Evolutionary conservation across 257 asterid genomes (phyloP), one percentile per base, ranked within the genome.

Genomic region (Parsonsia alboflavescens): DNA sequence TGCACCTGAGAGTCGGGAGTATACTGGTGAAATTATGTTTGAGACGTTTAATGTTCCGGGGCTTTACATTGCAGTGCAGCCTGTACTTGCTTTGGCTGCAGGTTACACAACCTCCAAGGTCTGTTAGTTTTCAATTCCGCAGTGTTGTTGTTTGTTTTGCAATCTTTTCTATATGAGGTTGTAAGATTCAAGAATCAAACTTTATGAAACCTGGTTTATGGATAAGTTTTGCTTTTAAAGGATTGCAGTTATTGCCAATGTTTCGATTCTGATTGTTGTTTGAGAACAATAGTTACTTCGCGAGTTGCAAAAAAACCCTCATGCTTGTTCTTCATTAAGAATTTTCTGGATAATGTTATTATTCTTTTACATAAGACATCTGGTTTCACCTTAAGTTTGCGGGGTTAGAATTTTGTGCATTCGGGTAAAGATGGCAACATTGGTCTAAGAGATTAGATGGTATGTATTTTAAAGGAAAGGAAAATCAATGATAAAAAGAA

Each of bases 81-180:
- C 99, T 6, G 98, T 94, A 75, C 98, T 94, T 67, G 99, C 99
- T 77, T 78, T 94, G 84, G 99, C 99, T 63, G 99, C 99, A 79
- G 99, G 99, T 8, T 94, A 90, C 85, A 92, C 97, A 44, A 80
- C 97, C 64, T 87, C 97, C 70, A 94, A 94, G 98, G 99, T 93
- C 78, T 75, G 92, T 94, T 79, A 73, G 91, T 73, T 57, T 66
- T 76, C 66, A 36, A 26, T 49, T 19, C 19, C 74, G 49, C 28
- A 52, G 36, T 56, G 65, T 44, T 56, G 65, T 44, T 39, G 67
- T 50, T 79, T 73, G 46, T 22, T 13, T 61, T 68, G 28, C 68
- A 61, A 5, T 73, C 65, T 64, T 42, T 68, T 53, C 53, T 46
- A 69, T 48, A 64, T 30, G 80, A 26, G 24, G 33, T 66, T 68